Percentiles rank a stretch among this genome's conserved stretches.
phyloP scores from a whole-genome alignment of 2,329 filamentous ascomycete species.

The Penicillium sp. region DNA sequence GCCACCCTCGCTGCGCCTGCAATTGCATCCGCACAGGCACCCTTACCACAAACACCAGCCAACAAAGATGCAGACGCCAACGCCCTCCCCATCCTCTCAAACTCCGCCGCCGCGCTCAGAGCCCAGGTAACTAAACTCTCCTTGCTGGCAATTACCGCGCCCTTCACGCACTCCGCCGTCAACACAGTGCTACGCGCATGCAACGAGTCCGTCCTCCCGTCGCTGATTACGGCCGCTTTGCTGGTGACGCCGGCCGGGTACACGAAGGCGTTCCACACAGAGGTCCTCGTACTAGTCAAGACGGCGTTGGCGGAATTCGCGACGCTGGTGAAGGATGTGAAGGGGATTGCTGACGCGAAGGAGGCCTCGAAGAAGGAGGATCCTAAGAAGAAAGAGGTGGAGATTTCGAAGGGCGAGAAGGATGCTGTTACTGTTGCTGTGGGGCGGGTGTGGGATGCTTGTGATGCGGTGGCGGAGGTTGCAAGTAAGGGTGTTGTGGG shows the following conservation, averaged over 20 bases:
- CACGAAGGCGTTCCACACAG: conserved; percentile 63
- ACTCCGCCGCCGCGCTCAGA: conserved; percentile 71
- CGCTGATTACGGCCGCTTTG: conserved; percentile 69
- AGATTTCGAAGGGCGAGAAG: conserved; percentile 40
- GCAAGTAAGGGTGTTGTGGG: conserved; percentile 68
- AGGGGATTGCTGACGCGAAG: conserved; percentile 47
- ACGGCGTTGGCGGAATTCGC: conserved; percentile 65
- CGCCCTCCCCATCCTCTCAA: conserved; percentile 67
- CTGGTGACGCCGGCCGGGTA: conserved; percentile 63
- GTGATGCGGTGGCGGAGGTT: conserved; percentile 69
- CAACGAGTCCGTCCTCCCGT: conserved; percentile 71
- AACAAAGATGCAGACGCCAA: conserved; percentile 3
- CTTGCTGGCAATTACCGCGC: conserved; percentile 80
- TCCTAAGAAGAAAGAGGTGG: conserved; percentile 26
- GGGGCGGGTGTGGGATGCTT: conserved; percentile 80
- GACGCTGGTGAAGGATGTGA: conserved; percentile 61
- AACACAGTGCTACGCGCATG: conserved; percentile 70
- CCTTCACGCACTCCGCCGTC: conserved; percentile 80
- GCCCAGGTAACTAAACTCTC: conserved; percentile 87
- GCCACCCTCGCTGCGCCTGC: conserved; percentile 34
- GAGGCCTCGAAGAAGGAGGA: conserved; percentile 42
- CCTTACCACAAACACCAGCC: conserved; percentile 15
- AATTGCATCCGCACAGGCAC: conserved; percentile 2
- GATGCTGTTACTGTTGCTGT: conserved; percentile 65
- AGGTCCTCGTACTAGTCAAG: conserved; percentile 62